Evolutionary conservation across 2,329 filamentous ascomycete genomes (phyloP).

Genomic region (Trichoderma guizhouense): DNA sequence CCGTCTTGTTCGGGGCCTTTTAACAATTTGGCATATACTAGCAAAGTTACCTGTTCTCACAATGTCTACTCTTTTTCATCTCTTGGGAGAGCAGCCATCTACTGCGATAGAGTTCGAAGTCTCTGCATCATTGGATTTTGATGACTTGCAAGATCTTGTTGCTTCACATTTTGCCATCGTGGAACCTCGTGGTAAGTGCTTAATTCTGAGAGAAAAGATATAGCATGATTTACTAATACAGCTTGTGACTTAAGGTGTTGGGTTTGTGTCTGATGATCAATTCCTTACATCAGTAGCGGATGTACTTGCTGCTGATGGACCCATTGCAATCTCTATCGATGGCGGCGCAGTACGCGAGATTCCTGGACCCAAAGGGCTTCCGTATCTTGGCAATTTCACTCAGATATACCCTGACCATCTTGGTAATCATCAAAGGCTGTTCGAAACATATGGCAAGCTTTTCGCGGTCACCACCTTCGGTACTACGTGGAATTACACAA

Average conservation of each 20-base stretch:
- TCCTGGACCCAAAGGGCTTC: slow-evolving; percentile 47
- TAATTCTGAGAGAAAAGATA: not conserved
- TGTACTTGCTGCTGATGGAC: slow-evolving; percentile 32
- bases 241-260: not conserved
- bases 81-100: slow-evolving; percentile 39
- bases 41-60: not conserved
- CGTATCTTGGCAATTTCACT: slow-evolving; percentile 51
- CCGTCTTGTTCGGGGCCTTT: not conserved
- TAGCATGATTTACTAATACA: not conserved
- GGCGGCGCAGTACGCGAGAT: slow-evolving; percentile 47
- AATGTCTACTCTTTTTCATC: slow-evolving; percentile 32
- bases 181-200: slow-evolving; percentile 35
- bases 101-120: slow-evolving; percentile 37
- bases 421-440: slow-evolving; percentile 54
- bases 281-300: slow-evolving; percentile 28
- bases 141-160: slow-evolving; percentile 38
- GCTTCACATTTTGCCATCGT: slow-evolving; percentile 44
- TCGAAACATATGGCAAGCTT: slow-evolving; percentile 50
- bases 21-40: not conserved
- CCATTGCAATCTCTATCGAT: slow-evolving; percentile 47
- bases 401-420: slow-evolving; percentile 56
- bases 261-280: not conserved
- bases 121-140: slow-evolving; percentile 31
- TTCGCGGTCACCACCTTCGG: slow-evolving; percentile 53
- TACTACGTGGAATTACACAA: slow-evolving; percentile 47